Evolutionary conservation across 208 protist species (phyloP), one percentile per base, ranked within the genome.

Genomic region (Trypanosoma cruzi): DNA sequence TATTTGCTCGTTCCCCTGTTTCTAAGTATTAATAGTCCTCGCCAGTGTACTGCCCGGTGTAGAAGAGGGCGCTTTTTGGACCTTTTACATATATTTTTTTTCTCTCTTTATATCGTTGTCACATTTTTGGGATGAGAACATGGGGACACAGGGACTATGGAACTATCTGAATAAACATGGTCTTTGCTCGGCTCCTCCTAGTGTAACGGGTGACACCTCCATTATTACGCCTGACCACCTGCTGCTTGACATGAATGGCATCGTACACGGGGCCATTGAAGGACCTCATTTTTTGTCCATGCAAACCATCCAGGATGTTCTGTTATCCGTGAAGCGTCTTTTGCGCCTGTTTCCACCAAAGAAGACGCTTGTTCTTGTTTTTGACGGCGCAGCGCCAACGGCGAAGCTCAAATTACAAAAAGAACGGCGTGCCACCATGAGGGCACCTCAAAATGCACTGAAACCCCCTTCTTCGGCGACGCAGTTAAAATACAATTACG

Each of bases 171-270:
- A 85, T 48, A 63, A 84, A 52, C 90, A 94, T 72, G 46, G 81
- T 49, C 67, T 92, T 26, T 71, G 57, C 18, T 75, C 73, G 56
- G 6, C 58, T 28, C 20, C 56, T 34, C 53, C 26, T 56, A 11
- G 14, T 26, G 56, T 6, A 16, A 53, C n/a, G 24, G 62, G 53
- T 0, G 29, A 46, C 22, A 59, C 66, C 42, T 74, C 54, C 54
- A 77, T 75, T 22, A 60, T 88, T 46, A 50, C 61, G 22, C 77
- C 86, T 2, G 50, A 85, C 36, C 85, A 96, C 68, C 72, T 96
- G 28, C 60, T 93, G 16, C 31, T 96, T 14, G 91, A 96, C 68
- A 96, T 96, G 91, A 96, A 96, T 63, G 61, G 75, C 11, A 44
- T 96, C 22, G 28, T 96, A 34, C 91, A 96, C 74, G 55, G 55